Evolutionary conservation across 1,139 yeast species (phyloP).

Genomic region (Blastobotrys serpentis): DNA sequence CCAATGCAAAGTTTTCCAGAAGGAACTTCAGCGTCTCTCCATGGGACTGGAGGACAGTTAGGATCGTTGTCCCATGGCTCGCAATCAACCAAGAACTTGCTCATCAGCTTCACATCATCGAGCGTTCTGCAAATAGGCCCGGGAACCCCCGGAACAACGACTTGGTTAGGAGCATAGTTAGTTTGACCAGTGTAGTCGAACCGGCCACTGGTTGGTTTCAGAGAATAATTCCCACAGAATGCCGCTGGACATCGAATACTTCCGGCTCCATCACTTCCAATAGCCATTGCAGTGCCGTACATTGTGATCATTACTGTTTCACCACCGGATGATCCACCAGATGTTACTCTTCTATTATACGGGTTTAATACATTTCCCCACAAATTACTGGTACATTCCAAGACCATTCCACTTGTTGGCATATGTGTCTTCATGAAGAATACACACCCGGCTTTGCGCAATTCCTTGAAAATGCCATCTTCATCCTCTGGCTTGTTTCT

Average conservation of each 20-base stretch:
- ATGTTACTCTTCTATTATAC: conserved; percentile 42
- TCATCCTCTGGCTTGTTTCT: conserved; percentile 9
- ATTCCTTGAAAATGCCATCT: conserved; percentile 43
- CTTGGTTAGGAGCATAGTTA: conserved; percentile 44
- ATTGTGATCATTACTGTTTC: conserved; percentile 54
- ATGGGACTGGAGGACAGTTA: conserved; percentile 37
- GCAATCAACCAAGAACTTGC: conserved; percentile 51
- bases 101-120: conserved; percentile 57
- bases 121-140: conserved; percentile 52
- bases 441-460: conserved; percentile 49
- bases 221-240: conserved; percentile 51
- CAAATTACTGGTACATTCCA: conserved; percentile 47
- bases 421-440: conserved; percentile 53
- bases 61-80: conserved; percentile 61
- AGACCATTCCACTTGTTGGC: conserved; percentile 55
- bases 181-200: conserved; percentile 45
- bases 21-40: conserved; percentile 48
- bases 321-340: conserved; percentile 66
- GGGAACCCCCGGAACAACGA: conserved; percentile 44
- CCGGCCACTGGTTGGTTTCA: conserved; percentile 49
- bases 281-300: conserved; percentile 49
- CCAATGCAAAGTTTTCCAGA: conserved; percentile 37
- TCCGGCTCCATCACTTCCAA: conserved; percentile 66
- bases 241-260: conserved; percentile 56
- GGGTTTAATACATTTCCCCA: conserved; percentile 47